Evolutionary conservation across 192 early-diverging fungal species (phyloP).

Genomic region (Blastocladiella britannica): DNA sequence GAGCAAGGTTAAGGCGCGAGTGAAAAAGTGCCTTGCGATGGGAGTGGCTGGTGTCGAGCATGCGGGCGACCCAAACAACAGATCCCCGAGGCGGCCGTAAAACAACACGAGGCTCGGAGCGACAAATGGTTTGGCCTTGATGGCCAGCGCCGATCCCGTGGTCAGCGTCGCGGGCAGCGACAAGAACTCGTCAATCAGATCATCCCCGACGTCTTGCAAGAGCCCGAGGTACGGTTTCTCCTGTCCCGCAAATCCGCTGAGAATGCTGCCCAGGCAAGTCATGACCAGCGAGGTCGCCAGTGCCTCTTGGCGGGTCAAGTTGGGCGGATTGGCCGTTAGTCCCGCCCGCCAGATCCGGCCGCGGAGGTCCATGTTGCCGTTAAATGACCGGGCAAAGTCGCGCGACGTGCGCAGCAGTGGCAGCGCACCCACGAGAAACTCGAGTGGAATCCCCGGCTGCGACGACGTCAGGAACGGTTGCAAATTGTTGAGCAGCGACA

Average conservation of each 20-base stretch:
- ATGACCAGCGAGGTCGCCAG: neutral
- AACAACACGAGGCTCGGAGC: neutral
- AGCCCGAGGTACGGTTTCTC: neutral
- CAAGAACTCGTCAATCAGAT: neutral
- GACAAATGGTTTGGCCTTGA: neutral
- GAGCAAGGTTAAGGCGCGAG: too few species aligned
- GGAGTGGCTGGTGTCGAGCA: too few species aligned
- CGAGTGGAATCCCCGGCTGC: neutral
- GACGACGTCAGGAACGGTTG: neutral
- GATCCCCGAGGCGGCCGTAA: neutral
- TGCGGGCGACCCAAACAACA: too few species aligned
- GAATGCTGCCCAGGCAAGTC: neutral
- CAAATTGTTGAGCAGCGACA: neutral
- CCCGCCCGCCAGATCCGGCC: neutral
- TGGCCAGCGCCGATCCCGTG: neutral
- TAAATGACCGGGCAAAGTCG: neutral
- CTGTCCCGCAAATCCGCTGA: neutral
- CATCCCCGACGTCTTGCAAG: neutral
- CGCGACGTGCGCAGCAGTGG: neutral
- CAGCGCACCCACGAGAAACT: neutral
- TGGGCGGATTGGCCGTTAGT: neutral
- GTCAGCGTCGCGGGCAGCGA: neutral
- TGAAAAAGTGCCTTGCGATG: too few species aligned
- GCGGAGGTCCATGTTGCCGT: neutral
- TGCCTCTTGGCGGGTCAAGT: neutral